Percentiles rank a stretch among this genome's conserved stretches.
Conservation (phyloP, 2,329 filamentous ascomycete genomes). For the Xylariaceae sp. region DNA sequence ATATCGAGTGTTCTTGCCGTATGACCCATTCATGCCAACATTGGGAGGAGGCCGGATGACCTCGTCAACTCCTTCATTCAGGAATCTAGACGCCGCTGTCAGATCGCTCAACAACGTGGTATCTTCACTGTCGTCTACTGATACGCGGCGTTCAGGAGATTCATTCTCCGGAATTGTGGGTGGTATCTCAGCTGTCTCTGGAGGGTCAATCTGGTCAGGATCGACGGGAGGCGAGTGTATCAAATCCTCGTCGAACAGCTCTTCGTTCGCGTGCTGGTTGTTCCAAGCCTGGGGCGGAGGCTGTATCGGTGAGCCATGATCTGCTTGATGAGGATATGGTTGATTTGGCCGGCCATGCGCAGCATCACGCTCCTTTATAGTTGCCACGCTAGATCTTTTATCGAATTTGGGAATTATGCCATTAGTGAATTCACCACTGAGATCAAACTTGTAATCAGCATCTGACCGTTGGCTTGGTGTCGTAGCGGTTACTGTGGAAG, state of each 20-base stretch:
- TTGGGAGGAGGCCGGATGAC: slow-evolving; percentile 21
- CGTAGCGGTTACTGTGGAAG: slow-evolving; percentile 49
- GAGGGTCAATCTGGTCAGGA: slow-evolving; percentile 35
- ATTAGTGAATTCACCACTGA: slow-evolving; percentile 54
- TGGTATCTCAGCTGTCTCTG: slow-evolving; percentile 17
- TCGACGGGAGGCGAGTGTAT: slow-evolving; percentile 31
- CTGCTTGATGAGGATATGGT: slow-evolving; percentile 45
- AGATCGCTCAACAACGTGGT: slow-evolving; percentile 49
- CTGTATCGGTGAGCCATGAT: slow-evolving; percentile 42
- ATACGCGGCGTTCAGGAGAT: slow-evolving; percentile 29
- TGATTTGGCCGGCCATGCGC: slow-evolving; percentile 42
- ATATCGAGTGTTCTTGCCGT: slow-evolving; percentile 31
- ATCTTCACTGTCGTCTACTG: slow-evolving; percentile 47
- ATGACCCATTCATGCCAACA: slow-evolving; percentile 30
- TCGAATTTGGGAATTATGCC: slow-evolving; percentile 53
- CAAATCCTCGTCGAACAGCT: slow-evolving; percentile 39
- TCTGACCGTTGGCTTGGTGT: slow-evolving; percentile 47
- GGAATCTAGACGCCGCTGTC: slow-evolving; percentile 40
- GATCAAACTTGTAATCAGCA: slow-evolving; percentile 43
- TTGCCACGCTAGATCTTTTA: slow-evolving; percentile 50
- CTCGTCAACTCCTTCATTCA: not conserved
- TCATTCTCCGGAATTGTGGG: slow-evolving; percentile 24
- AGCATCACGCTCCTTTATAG: slow-evolving; percentile 42
- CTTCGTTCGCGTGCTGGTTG: slow-evolving; percentile 48
- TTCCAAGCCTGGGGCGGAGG: slow-evolving; percentile 46